Evolutionary conservation across 352 stramenopile genomes (phyloP), one percentile per base, ranked within the genome.

Genomic region (Phytophthora citricola): DNA sequence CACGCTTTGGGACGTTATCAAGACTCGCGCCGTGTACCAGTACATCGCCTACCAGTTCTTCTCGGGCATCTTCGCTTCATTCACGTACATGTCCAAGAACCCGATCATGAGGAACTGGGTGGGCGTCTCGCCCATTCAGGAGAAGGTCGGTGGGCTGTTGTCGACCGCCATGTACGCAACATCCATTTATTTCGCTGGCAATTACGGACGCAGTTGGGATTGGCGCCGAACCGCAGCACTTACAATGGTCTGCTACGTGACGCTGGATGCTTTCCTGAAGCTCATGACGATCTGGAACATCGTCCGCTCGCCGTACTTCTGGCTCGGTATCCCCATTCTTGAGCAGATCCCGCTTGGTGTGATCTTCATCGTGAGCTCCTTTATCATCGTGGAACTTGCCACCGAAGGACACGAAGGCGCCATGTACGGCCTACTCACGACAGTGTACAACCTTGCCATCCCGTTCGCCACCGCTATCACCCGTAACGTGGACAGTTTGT

Each of bases 401-500:
- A 69, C 63, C 7, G 78, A 86, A 20, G 80, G 83, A 26, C 69
- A 89, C 57, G 78, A 91, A 71, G 78, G 78, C 12, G 81, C 80
- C 43, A 81, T 89, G 62, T 87, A 87, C 72, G 79, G 83, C 6
- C 62, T 91, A 20, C 65, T 91, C 20, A 86, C 79, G 27, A 91
- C 83, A 4, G 76, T 89, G 4, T 66, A 69, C 40, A 91, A 90
- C 55, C 69, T 91, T 17, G 52, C 65, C 3, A 70, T 66, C 3
- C 78, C 83, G 9, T 81, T 91, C 41, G 63, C 74, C 4, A 76
- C 75, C 3, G 63, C 70, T 12, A 71, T 88, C 31, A 81, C 76
- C 27, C 55, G 65, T 11, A 83, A 84, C 43, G 63, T 89, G 29
- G 52, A 84, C 41, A 75, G 74, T 39, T 1, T 61, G 8, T 91